Evolutionary conservation across 2,329 filamentous ascomycete genomes (phyloP).

Genomic region (Arthrocladium fulminans): DNA sequence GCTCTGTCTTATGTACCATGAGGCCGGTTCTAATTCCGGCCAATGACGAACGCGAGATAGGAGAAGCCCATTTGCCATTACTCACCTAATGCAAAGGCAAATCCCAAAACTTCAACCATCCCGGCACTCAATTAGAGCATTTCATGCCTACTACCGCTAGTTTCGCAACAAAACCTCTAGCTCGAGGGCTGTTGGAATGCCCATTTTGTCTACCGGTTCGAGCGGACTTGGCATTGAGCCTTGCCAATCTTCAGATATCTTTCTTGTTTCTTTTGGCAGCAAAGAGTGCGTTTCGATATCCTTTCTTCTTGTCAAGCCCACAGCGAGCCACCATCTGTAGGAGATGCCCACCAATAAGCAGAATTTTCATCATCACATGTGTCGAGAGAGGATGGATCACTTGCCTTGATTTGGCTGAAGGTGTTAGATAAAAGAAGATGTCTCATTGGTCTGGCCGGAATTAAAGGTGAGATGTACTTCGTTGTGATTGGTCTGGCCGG

Average conservation of each 20-base stretch:
- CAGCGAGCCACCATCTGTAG: not conserved
- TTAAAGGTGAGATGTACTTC: conserved; percentile 1
- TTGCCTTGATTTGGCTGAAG: conserved; percentile 1
- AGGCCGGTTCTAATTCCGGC: conserved; percentile 23
- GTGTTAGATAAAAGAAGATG: conserved; percentile 15
- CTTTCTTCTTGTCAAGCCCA: not conserved
- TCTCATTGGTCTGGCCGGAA: conserved; percentile 15
- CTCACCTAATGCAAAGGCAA: not conserved
- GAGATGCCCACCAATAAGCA: conserved; percentile 20
- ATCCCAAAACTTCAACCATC: no score
- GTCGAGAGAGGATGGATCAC: not conserved
- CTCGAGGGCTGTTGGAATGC: no score
- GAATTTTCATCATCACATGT: conserved; percentile 5
- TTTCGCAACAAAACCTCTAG: no score
- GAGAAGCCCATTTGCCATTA: conserved; percentile 18
- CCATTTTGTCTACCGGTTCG: no score
- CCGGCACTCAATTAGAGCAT: no score
- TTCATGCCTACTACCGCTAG: no score
- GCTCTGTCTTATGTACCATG: conserved; percentile 13
- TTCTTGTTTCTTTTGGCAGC: no score
- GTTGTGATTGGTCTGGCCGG: conserved; percentile 19
- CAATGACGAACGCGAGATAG: conserved; percentile 17
- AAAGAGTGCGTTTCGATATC: no score
- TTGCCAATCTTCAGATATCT: not conserved
- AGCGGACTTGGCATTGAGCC: not conserved